These are phyloP conservation scores for Aureobasidium sp. DNA, from an alignment of 2,329 filamentous ascomycete species.

Conservation along the genomic window DNA sequence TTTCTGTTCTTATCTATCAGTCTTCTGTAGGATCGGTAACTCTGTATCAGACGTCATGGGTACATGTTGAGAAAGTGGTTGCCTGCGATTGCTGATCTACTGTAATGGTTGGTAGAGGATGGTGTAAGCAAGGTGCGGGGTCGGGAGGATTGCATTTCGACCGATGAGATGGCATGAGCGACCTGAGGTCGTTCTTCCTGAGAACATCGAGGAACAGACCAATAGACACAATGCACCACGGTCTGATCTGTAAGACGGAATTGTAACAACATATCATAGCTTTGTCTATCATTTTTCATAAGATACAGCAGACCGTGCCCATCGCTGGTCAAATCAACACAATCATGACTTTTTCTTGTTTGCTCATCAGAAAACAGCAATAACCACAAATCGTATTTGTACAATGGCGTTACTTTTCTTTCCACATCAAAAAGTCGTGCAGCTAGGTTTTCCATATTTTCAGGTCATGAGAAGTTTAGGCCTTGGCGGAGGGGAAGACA, in stretches of 20 bases:
- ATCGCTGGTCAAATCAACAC: not conserved
- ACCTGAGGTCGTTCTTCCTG: not conserved
- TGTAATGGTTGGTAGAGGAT: too few relatives aligned
- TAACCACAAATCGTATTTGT: slow-evolving; percentile 2
- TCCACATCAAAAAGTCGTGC: not conserved
- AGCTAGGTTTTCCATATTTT: not conserved
- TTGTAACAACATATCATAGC: not conserved
- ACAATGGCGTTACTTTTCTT: not conserved
- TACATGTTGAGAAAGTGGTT: not conserved
- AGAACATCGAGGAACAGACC: not conserved
- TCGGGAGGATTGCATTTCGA: not conserved
- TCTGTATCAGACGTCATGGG: not conserved
- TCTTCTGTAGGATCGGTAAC: not conserved
- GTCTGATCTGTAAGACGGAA: too few relatives aligned
- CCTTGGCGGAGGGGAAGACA: slow-evolving; percentile 22
- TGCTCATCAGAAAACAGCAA: not conserved
- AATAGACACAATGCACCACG: too few relatives aligned
- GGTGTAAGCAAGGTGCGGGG: not conserved
- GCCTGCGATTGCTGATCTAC: not conserved
- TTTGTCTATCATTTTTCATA: slow-evolving; percentile 5
- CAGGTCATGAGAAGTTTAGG: not conserved
- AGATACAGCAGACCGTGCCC: not conserved
- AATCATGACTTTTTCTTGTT: slow-evolving; percentile 4
- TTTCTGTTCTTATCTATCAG: not conserved
- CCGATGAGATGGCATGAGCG: not conserved